These are phyloP conservation scores for Vitis hybrid DNA, from an alignment of 177 flowering plant species.

Conservation along the genomic window DNA sequence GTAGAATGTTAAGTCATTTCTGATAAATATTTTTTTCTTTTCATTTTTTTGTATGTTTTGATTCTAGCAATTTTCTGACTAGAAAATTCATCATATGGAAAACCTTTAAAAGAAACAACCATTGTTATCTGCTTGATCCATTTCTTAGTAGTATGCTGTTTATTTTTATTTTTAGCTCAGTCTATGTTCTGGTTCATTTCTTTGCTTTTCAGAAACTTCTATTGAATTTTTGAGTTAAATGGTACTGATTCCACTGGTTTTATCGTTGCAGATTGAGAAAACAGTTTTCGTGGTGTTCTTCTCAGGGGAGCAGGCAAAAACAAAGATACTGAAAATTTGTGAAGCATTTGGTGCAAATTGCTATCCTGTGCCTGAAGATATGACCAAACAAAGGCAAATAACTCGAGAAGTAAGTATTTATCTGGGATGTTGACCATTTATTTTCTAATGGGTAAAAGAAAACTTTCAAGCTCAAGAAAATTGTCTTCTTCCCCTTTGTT, in stretches of 20 bases:
- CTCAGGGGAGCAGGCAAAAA: slow-evolving; percentile 96
- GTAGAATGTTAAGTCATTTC: too few species aligned
- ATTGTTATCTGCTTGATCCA: background rate
- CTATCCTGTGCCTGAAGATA: slow-evolving; percentile 95
- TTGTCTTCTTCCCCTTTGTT: background rate
- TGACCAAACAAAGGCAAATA: slow-evolving; percentile 80
- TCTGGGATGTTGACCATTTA: background rate
- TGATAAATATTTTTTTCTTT: too few species aligned
- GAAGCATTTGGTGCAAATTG: slow-evolving; percentile 99
- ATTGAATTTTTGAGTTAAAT: background rate
- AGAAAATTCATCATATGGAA: background rate
- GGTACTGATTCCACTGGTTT: slow-evolving; percentile 5
- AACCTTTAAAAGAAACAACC: background rate
- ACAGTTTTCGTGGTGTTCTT: slow-evolving; percentile 91
- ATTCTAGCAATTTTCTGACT: background rate
- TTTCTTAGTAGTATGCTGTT: background rate
- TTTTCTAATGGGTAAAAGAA: background rate
- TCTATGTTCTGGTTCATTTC: background rate
- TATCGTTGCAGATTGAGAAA: slow-evolving; percentile 77
- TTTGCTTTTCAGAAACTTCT: background rate
- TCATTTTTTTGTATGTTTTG: too few species aligned
- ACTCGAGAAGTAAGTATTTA: slow-evolving; percentile 67
- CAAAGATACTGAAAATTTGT: slow-evolving; percentile 90
- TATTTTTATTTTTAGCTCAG: background rate
- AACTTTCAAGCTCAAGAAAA: background rate